Conservation (phyloP, 768 basidiomycete genomes). For the Gautieria morchelliformis region DNA sequence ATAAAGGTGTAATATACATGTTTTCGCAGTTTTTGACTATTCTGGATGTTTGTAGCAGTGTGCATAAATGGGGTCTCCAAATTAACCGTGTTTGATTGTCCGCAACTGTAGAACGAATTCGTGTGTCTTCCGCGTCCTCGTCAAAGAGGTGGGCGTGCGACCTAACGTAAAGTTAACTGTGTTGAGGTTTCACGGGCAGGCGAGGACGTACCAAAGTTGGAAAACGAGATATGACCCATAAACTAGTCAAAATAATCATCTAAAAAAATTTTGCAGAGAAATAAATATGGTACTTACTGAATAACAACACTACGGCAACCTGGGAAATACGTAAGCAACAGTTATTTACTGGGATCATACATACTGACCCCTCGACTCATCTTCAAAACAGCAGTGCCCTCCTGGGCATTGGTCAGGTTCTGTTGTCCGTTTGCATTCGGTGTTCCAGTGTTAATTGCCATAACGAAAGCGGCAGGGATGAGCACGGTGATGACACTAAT, state of each 20-base stretch:
- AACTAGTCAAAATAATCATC: slow-evolving; percentile 37
- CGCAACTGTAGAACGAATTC: slow-evolving; percentile 19
- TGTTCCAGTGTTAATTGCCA: too few species aligned
- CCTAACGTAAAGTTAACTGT: not conserved
- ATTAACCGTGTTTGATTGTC: too few species aligned
- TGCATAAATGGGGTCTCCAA: too few species aligned
- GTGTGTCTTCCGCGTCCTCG: slow-evolving; percentile 17
- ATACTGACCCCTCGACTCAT: slow-evolving; percentile 69
- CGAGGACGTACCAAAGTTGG: slow-evolving; percentile 37
- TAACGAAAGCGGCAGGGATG: slow-evolving; percentile 33
- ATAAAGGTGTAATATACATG: too few species aligned
- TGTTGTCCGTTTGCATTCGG: not conserved
- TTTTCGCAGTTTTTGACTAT: too few species aligned
- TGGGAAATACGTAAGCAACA: slow-evolving; percentile 17
- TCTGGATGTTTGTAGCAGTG: too few species aligned
- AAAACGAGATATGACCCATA: slow-evolving; percentile 70
- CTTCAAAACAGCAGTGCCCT: slow-evolving; percentile 39
- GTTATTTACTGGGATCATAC: not conserved
- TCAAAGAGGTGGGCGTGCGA: slow-evolving; percentile 69
- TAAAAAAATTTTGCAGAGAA: not conserved
- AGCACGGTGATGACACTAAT: slow-evolving; percentile 74
- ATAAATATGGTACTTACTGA: slow-evolving; percentile 37
- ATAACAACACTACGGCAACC: slow-evolving; percentile 71
- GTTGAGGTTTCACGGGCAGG: not conserved
- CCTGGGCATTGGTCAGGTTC: slow-evolving; percentile 15